Conservation (phyloP, 2,329 filamentous ascomycete species). For the Sphaerulina musiva region DNA sequence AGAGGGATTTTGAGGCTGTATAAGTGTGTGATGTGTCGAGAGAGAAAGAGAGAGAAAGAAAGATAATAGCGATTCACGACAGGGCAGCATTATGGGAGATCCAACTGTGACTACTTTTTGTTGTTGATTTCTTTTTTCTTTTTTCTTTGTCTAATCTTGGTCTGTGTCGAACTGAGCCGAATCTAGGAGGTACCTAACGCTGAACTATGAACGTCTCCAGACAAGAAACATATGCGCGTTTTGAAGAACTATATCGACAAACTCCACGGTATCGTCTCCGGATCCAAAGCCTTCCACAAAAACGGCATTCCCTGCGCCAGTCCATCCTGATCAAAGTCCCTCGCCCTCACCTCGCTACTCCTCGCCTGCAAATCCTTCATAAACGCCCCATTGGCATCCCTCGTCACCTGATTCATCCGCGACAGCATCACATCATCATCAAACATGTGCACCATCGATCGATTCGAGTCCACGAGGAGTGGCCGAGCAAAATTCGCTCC, state of each 20-base stretch:
- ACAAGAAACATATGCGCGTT: neutral
- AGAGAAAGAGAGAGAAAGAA: too few species aligned
- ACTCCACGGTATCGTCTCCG: conserved; percentile 23
- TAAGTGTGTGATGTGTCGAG: neutral
- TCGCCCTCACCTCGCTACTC: conserved; percentile 35
- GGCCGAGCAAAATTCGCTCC: conserved; percentile 41
- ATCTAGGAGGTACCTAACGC: too few species aligned
- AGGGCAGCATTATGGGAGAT: too few species aligned
- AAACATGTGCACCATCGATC: conserved; percentile 41
- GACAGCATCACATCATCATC: conserved; percentile 33
- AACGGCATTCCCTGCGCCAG: conserved; percentile 46
- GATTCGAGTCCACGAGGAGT: conserved; percentile 32
- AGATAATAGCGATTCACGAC: too few species aligned
- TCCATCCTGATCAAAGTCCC: conserved; percentile 40
- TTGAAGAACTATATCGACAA: conserved; percentile 13
- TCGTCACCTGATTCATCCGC: conserved; percentile 32
- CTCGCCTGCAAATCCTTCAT: conserved; percentile 35
- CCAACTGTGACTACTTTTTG: too few species aligned
- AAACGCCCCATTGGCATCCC: conserved; percentile 35
- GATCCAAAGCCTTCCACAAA: conserved; percentile 36
- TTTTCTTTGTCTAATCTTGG: too few species aligned
- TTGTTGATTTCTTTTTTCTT: too few species aligned
- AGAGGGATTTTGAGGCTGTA: conserved; percentile 10
- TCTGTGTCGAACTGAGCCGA: too few species aligned
- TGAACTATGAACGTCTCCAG: neutral